Percentiles rank a stretch among this genome's conserved stretches.
Evolutionary conservation across 306 rosid species (phyloP).

Genomic region (Pueraria montana): DNA sequence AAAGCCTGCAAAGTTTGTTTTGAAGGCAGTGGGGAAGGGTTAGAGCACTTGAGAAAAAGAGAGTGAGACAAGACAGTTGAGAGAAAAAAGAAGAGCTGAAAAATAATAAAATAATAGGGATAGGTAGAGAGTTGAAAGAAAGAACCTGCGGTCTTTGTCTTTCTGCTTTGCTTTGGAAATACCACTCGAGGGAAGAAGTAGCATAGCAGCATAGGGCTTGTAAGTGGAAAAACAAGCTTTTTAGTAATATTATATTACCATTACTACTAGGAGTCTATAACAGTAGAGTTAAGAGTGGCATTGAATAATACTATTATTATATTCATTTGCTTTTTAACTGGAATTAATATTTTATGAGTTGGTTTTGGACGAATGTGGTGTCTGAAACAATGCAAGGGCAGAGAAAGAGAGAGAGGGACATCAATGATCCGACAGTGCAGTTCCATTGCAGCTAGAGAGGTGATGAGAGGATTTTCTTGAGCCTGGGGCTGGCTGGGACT

Average conservation of each 20-base stretch:
- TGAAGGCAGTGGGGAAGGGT: conserved; percentile 60
- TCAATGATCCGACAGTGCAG: conserved; percentile 55
- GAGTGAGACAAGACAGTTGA: conserved; percentile 89
- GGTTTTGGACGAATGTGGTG: conserved; percentile 22
- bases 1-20: conserved; percentile 88
- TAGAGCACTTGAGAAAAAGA: conserved; percentile 88
- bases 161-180: conserved; percentile 70
- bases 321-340: not conserved
- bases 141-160: conserved; percentile 67
- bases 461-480: not conserved
- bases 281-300: not conserved
- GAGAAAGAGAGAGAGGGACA: not conserved
- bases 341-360: not conserved
- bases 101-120: conserved; percentile 27
- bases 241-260: not conserved
- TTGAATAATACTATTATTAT: conserved; percentile 7
- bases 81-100: conserved; percentile 25
- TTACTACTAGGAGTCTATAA: conserved; percentile 17
- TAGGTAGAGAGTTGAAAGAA: conserved; percentile 43
- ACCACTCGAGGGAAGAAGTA: conserved; percentile 47
- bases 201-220: conserved; percentile 46
- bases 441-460: conserved; percentile 48
- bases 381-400: conserved; percentile 15
- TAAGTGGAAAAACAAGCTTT: not conserved
- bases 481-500: not conserved